phyloP scores from a whole-genome alignment of 257 asterid species.

The Solanum habrochaites region DNA sequence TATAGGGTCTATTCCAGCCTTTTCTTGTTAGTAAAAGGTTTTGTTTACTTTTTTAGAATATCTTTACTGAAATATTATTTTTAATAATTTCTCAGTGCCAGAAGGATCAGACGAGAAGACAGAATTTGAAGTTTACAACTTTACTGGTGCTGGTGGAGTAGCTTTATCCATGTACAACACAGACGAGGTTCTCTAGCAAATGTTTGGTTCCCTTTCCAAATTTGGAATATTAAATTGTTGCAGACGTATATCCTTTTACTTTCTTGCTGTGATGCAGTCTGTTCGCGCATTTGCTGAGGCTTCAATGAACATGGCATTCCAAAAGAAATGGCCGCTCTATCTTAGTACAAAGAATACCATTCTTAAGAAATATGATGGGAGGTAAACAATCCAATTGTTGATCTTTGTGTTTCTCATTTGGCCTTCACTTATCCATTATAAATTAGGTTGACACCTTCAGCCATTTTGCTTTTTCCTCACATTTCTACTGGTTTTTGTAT shows the following conservation, averaged over 20 bases:
- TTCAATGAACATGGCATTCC: conserved; percentile 80
- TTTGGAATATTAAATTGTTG: not conserved
- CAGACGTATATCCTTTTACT: not conserved
- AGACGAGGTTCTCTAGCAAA: conserved; percentile 64
- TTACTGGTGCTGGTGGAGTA: conserved; percentile 97
- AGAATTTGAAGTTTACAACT: conserved; percentile 78
- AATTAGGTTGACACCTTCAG: not conserved
- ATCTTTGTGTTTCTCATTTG: not conserved
- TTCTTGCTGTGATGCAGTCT: conserved; percentile 37
- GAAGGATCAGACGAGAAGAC: conserved; percentile 72
- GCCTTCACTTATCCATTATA: not conserved
- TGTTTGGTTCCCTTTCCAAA: not conserved
- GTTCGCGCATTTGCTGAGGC: conserved; percentile 83
- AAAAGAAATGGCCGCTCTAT: conserved; percentile 96
- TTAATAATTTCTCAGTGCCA: conserved; percentile 43
- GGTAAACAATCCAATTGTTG: conserved; percentile 24
- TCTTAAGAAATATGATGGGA: conserved; percentile 96
- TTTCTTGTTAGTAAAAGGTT: not conserved
- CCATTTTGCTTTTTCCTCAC: not conserved
- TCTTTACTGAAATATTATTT: not conserved
- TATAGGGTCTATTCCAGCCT: not conserved
- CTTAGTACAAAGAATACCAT: conserved; percentile 98
- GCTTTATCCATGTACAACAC: conserved; percentile 99
- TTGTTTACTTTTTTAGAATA: not conserved
- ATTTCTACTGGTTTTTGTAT: not conserved